Base-by-base conservation (phyloP, 2,329 filamentous ascomycete genomes). In the Epichloe amarillans region DNA sequence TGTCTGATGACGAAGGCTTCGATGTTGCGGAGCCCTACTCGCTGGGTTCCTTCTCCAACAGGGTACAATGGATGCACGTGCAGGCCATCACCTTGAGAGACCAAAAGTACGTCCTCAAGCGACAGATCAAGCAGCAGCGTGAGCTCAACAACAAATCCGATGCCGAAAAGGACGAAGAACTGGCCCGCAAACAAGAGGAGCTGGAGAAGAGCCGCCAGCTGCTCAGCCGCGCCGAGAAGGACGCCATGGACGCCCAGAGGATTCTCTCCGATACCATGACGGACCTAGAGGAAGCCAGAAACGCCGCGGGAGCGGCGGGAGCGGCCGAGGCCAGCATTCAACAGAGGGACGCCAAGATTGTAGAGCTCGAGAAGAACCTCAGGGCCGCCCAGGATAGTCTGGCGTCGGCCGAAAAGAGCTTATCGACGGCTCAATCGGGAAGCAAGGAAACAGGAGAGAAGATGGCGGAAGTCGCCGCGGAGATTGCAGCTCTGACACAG, bases 81-180 rank as follows among this genome's bases (percentile, higher is more conserved):
- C 85, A 88, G 52, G 79, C 88, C n/a, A 84, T 83, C 17, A 79
- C 79, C 19, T 72, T 96, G 37, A 83, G 87, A 54, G 87, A 95
- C 59, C 90, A 97, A 63, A 94, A 95, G 64, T 80, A 82, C 46
- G 90, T 95, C 21, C 75, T 97, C 8, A 85, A 91, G 61, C 82
- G 89, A 42, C 90, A 97, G 65, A 91, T 96, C 61, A 91, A 95
- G 69, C 90, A 97, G 64, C 91, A 97, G 68, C 85, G 90, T 52
- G 88, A 95, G 62, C 77, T 96, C 52, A 95, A 95, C 68, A 89
- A 77, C 70, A 90, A 90, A 62, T 89, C 88, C 1, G 88, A 95
- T 57, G 74, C 79, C 19, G 76, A 83, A 54, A 80, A 83, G 60
- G 83, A 85, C 58, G 75, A 76, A 40, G 78, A 85, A 55, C 64